Base-by-base conservation (phyloP, 441 rosid species). In the Pelargonium cotyledonis region DNA sequence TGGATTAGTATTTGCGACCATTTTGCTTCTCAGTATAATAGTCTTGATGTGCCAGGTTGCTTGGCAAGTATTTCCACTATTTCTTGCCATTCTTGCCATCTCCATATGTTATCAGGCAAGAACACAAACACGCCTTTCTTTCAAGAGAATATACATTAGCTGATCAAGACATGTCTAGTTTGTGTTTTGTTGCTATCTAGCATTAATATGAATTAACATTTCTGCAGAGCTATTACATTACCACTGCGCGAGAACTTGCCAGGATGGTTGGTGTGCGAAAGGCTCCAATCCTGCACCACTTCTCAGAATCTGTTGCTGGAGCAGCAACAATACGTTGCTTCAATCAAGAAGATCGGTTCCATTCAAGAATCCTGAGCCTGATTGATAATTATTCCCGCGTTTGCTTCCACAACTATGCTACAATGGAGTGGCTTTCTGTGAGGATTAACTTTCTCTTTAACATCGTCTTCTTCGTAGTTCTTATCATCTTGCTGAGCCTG, bases 211-310 rank as follows among this genome's bases (percentile, higher is more conserved):
- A 2, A 31, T 53, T 53, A 53, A 3, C 0, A 68, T 61, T 47
- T 41, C 31, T 60, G 14, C 77, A 67, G 87, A 86, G 94, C 15
- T 83, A 82, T 70, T 85, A 86, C 73, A 84, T 84, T 63, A 72
- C 84, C 40, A 86, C 89, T 21, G 91, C 94, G 0, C 80, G 94
- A 78, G 91, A 88, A 71, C 75, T 88, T 60, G 91, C 91, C 21
- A 82, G 91, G 82, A 84, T 88, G 87, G 83, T 86, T 71, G 88
- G 89, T 55, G 79, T 76, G 57, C 78, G 76, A 66, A 88, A 88
- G 72, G 87, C 89, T 67, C 91, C 94, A 49, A 78, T 85, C 67
- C 77, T 86, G 67, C 88, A 88, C 71, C 94, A 86, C 65, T 88
- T 82, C 71, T 84, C 89, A 3, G 91, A 88, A 78, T 77, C 91